Conservation (phyloP, 2,329 filamentous ascomycete genomes). For the Monilinia laxa region DNA sequence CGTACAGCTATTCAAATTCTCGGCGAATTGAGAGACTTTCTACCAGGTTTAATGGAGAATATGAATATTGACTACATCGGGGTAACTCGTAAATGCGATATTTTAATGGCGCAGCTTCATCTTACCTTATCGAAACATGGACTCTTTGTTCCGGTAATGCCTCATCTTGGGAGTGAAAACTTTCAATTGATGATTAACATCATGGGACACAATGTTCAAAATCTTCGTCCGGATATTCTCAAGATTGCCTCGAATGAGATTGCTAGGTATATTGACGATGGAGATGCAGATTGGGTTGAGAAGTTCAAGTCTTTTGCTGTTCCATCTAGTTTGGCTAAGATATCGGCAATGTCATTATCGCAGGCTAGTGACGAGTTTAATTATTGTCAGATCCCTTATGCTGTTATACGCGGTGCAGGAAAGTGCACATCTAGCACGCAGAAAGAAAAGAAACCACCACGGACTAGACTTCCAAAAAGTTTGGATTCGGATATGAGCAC, state of each 20-base stretch:
- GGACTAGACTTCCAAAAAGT: not conserved
- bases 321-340: not conserved
- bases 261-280: not conserved
- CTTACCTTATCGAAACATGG: not conserved
- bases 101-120: not conserved
- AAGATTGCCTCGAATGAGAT: not conserved
- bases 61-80: not conserved
- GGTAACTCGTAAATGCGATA: not conserved
- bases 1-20: not conserved
- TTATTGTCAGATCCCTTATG: not conserved
- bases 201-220: not conserved
- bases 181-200: constrained; percentile 12
- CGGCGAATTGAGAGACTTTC: not conserved
- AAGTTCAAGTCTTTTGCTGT: not conserved
- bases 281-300: not conserved
- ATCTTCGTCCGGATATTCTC: not conserved
- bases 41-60: not conserved
- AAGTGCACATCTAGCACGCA: too few species aligned
- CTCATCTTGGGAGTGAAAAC: not conserved
- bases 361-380: not conserved
- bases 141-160: not conserved
- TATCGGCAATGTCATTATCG: not conserved
- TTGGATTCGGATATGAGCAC: not conserved
- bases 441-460: not conserved
- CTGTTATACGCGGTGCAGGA: not conserved